Conservation (phyloP, 2,329 filamentous ascomycete genomes). For the Seiridium unicorne region DNA sequence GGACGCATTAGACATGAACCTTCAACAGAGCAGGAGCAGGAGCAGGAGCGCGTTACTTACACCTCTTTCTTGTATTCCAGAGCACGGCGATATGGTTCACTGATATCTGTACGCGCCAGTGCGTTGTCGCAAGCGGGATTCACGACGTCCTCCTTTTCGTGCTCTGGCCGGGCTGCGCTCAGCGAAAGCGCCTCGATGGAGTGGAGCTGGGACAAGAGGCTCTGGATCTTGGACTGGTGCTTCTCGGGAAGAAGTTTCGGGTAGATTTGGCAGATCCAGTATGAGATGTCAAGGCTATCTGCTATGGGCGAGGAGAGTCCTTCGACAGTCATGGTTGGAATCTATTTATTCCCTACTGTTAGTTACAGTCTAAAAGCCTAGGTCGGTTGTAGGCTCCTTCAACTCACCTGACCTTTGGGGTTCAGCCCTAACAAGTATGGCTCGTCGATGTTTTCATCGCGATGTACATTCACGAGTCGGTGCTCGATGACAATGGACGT, state of each 20-base stretch:
- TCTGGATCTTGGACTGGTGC: not conserved
- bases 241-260: not conserved
- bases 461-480: not conserved
- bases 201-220: not conserved
- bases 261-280: slow-evolving; percentile 7
- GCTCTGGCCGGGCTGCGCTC: not conserved
- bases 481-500: not conserved
- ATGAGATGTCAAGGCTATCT: slow-evolving; percentile 8
- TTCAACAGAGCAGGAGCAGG: not conserved
- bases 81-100: not conserved
- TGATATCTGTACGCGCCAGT: slow-evolving; percentile 5
- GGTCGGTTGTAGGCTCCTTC: too few relatives aligned
- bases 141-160: not conserved
- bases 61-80: slow-evolving; percentile 7
- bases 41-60: not conserved
- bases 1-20: not conserved
- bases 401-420: slow-evolving; percentile 6
- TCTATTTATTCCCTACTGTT: not conserved
- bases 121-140: not conserved
- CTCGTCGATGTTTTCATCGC: slow-evolving; percentile 6
- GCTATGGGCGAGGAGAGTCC: not conserved
- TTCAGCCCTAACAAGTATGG: slow-evolving; percentile 5
- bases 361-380: not conserved
- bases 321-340: not conserved
- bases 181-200: slow-evolving; percentile 8